Conservation (phyloP, 2,329 filamentous ascomycete genomes). For the Karstenula rhodostoma region DNA sequence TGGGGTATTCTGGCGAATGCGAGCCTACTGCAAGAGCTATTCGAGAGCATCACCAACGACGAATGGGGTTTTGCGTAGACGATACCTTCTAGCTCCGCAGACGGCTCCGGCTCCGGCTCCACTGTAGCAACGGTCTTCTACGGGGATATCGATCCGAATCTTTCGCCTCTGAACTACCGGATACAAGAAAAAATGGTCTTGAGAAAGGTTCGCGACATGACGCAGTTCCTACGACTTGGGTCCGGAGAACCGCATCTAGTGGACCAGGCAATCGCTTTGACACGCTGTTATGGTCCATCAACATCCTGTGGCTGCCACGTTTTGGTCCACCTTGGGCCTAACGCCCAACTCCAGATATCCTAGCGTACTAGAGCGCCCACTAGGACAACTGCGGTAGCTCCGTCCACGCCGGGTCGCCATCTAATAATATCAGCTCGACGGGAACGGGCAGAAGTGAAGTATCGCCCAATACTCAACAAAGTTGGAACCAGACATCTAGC, state of each 20-base stretch:
- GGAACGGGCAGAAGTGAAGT: background rate
- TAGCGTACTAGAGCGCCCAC: slow-evolving; percentile 5
- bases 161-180: background rate
- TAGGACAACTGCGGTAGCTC: background rate
- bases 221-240: background rate
- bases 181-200: background rate
- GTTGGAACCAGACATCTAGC: background rate
- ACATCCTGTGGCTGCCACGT: slow-evolving; percentile 11
- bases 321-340: slow-evolving; percentile 6
- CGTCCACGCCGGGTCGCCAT: background rate
- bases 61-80: background rate
- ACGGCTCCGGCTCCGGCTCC: background rate
- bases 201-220: background rate
- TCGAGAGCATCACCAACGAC: background rate
- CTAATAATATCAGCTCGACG: background rate
- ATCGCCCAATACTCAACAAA: background rate
- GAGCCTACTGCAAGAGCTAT: background rate
- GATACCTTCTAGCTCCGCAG: background rate
- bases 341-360: background rate
- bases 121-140: too few relatives aligned
- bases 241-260: background rate
- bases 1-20: background rate
- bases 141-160: background rate
- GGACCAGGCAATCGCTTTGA: background rate
- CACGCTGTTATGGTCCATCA: background rate